A percentile compares a stretch with the other conserved stretches of the same genome.
Conservation (phyloP, 345 rosid genomes). For the Combretum micranthum region DNA sequence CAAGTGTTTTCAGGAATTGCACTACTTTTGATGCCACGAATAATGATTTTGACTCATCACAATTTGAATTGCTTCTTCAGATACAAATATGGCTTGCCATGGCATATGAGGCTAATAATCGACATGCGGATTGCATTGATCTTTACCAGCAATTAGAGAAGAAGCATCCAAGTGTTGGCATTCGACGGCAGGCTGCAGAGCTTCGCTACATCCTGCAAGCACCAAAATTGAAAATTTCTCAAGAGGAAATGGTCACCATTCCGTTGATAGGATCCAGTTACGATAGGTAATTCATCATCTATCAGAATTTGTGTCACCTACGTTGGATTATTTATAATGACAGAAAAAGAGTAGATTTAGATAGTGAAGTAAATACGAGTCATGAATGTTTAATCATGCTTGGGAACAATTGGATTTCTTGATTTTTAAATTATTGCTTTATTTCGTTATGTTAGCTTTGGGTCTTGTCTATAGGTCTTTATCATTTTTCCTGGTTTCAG, state of each 20-base stretch:
- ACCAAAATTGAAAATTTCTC: constrained; percentile 85
- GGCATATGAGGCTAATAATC: constrained; percentile 96
- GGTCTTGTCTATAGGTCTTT: too few relatives aligned
- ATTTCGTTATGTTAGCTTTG: too few relatives aligned
- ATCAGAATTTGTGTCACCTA: not conserved
- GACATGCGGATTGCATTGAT: constrained; percentile 78
- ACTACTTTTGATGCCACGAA: not conserved
- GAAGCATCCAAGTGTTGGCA: constrained; percentile 69
- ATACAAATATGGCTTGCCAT: constrained; percentile 97
- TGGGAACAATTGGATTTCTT: too few relatives aligned
- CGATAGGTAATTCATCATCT: constrained; percentile 42
- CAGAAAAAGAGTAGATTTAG: not conserved
- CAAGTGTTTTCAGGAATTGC: not conserved
- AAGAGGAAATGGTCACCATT: constrained; percentile 90
- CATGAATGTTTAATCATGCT: too few relatives aligned
- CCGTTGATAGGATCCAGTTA: constrained; percentile 73
- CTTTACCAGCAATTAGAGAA: constrained; percentile 82
- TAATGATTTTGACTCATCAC: not conserved
- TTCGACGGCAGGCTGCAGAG: constrained; percentile 90
- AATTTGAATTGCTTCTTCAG: constrained; percentile 26
- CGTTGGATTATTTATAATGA: not conserved
- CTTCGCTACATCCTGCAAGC: constrained; percentile 90
- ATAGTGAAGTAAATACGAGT: not conserved
- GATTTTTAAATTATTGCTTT: too few relatives aligned
- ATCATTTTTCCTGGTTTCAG: too few relatives aligned